Conservation (phyloP, 2,329 filamentous ascomycete genomes). For the Monosporascus sp. region DNA sequence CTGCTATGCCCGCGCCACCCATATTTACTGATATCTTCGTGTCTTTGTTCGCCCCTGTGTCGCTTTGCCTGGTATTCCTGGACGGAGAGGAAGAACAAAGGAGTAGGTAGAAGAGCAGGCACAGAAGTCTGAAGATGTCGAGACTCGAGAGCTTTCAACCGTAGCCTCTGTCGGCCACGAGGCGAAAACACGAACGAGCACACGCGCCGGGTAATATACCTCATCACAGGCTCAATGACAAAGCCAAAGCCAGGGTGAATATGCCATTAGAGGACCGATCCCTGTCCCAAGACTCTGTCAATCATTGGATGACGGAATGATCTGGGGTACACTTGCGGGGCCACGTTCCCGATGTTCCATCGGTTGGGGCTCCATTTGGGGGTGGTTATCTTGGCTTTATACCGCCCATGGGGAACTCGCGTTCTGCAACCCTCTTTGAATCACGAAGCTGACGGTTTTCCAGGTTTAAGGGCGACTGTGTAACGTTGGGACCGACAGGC, state of each 20-base stretch:
- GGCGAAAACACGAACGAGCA: background rate
- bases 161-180: background rate
- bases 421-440: no score
- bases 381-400: background rate
- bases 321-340: background rate
- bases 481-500: no score
- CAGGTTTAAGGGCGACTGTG: background rate
- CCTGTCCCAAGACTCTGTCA: conserved; percentile 1
- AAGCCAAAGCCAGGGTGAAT: background rate
- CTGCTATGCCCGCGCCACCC: conserved; percentile 12
- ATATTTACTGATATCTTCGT: conserved; percentile 8
- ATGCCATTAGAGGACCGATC: background rate
- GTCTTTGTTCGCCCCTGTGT: no score
- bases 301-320: conserved; percentile 1
- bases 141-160: background rate
- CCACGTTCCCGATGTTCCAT: background rate
- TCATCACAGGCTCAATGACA: background rate
- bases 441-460: background rate
- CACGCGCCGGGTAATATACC: conserved; percentile 6
- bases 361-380: background rate
- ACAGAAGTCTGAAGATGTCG: background rate
- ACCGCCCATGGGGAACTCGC: background rate
- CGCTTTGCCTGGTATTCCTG: background rate
- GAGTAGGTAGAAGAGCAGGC: no score
- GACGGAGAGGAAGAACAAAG: background rate